phyloP scores from a whole-genome alignment of 1,284 basidiomycete genomes.

The Heterobasidion parviporum region DNA sequence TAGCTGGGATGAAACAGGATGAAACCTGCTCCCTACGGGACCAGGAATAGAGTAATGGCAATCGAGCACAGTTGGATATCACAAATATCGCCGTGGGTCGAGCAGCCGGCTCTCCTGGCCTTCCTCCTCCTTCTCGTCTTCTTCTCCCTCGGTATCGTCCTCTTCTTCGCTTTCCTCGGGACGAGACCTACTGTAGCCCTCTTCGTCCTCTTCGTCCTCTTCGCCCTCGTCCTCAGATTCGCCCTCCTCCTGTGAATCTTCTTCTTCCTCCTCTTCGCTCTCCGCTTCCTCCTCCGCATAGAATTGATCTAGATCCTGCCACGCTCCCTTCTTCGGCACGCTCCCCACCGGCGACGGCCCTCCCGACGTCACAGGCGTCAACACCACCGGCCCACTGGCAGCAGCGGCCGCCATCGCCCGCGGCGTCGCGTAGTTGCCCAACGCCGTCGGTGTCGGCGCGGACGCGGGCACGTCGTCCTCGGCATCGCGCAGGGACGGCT shows the following conservation, averaged over 20 bases:
- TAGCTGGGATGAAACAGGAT: too few species aligned
- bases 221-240: slow-evolving; percentile 18
- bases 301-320: slow-evolving; percentile 62
- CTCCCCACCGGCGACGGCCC: slow-evolving; percentile 33
- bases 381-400: slow-evolving; percentile 32
- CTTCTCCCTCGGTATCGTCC: slow-evolving; percentile 17
- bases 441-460: slow-evolving; percentile 18
- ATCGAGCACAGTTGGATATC: too few species aligned
- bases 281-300: slow-evolving; percentile 35
- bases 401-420: slow-evolving; percentile 9
- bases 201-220: slow-evolving; percentile 21
- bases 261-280: slow-evolving; percentile 20
- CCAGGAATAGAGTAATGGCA: too few species aligned
- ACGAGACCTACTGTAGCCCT: slow-evolving; percentile 7
- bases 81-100: too few species aligned
- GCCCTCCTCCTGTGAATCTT: slow-evolving; percentile 21
- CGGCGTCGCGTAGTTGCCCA: slow-evolving; percentile 18
- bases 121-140: too few species aligned
- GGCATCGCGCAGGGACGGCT: slow-evolving; percentile 31
- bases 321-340: slow-evolving; percentile 29
- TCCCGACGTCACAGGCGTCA: slow-evolving; percentile 34
- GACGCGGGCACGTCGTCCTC: slow-evolving; percentile 43
- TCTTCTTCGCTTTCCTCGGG: slow-evolving; percentile 22
- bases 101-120: too few species aligned
- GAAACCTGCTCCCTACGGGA: slow-evolving; percentile 5